Evolutionary conservation across 805 yeast genomes (phyloP), one percentile per base, ranked within the genome.

Genomic region (Komagataella populi): DNA sequence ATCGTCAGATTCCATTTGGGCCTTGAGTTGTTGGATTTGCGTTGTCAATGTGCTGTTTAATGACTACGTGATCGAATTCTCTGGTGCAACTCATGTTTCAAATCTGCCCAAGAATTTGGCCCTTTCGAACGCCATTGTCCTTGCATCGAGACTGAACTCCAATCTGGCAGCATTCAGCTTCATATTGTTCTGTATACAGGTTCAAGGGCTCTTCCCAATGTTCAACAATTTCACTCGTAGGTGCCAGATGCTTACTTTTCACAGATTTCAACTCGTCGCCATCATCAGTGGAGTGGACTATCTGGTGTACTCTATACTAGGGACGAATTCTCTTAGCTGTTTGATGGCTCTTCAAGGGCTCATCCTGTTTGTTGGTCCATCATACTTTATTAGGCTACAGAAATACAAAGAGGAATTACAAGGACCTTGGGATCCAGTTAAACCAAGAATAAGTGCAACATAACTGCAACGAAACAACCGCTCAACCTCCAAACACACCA

Each of bases 1-100:
- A 0, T 80, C 96, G 0, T 84, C 93, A 0, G 98, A 93, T 68
- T 87, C 96, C 14, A 88, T 93, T 54, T 91, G 98, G 97, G 89
- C 96, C 0, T 66, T 93, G 4, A 79, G 95, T 6, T 80, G 83
- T 48, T 84, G 96, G 81, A 70, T 93, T 14, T 81, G 86, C 36
- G 57, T 87, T 8, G 68, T 81, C 47, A 88, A 88, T 59, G 68
- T 89, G 2, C 60, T 82, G 23, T 72, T 81, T 57, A 81, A 83
- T 60, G 87, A 87, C 65, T 83, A 84, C 63, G 74, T 84, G 44
- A 70, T 76, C 59, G 77, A 76, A 55, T 61, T 74, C n/a, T 57
- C 18, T n/a, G 23, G 16, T 20, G 44, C 30, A 36, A 44, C 48
- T 17, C 44, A 23, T 24, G 59, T 58, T 63, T 61, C 84, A 77